A percentile compares a stretch with the other conserved stretches of the same genome.
These are phyloP conservation scores for Fusarium luffae DNA, from an alignment of 2,329 filamentous ascomycete species.

Conservation along the genomic window DNA sequence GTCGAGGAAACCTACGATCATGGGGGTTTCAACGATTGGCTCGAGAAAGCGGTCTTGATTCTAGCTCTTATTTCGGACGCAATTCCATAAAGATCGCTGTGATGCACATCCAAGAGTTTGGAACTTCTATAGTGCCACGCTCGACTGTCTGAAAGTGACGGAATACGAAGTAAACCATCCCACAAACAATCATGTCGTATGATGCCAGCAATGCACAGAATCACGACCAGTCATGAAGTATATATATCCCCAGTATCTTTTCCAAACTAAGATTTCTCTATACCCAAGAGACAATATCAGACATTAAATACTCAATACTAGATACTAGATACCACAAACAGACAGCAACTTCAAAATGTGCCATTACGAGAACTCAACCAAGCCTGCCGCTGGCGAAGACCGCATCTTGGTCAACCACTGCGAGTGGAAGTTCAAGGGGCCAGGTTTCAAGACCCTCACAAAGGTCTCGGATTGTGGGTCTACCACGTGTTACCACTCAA, in stretches of 20 bases:
- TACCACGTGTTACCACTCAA: not conserved
- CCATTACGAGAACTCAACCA: not conserved
- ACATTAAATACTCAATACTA: no score
- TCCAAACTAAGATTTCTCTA: not conserved
- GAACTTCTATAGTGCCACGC: no score
- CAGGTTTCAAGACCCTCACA: not conserved
- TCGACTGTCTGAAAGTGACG: not conserved
- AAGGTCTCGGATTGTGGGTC: not conserved
- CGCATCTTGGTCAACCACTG: not conserved
- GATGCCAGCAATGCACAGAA: rapidly evolving
- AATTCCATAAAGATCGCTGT: not conserved
- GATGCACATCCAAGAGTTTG: not conserved
- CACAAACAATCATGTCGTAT: not conserved
- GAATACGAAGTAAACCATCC: not conserved
- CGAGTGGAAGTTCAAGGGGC: not conserved
- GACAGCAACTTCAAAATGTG: not conserved
- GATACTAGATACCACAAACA: not conserved
- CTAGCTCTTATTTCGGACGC: no score
- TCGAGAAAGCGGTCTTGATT: no score
- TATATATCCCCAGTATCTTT: not conserved
- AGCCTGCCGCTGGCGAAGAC: not conserved
- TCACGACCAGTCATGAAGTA: rapidly evolving
- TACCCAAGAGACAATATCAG: no score
- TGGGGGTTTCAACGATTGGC: no score
- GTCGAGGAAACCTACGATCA: no score